Evolutionary conservation across 768 basidiomycete genomes (phyloP).

Genomic region (Leccinum truebloodii): DNA sequence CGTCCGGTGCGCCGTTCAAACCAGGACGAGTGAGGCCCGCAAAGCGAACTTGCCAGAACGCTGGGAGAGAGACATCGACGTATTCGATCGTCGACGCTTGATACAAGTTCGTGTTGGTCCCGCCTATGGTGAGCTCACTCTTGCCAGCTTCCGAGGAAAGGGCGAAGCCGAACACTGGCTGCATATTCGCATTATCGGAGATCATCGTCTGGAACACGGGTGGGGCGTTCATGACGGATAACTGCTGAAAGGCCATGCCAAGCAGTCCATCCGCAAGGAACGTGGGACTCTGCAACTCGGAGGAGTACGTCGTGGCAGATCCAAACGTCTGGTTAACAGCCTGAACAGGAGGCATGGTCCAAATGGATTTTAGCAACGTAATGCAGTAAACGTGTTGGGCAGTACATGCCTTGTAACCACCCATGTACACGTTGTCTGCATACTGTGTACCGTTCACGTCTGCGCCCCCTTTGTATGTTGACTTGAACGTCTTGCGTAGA

Average conservation of each 20-base stretch:
- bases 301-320: conserved; percentile 41
- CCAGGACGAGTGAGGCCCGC: conserved; percentile 31
- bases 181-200: conserved; percentile 32
- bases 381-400: conserved; percentile 17
- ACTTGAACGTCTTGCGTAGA: conserved; percentile 28
- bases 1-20: conserved; percentile 17
- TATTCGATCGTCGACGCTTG: conserved; percentile 44
- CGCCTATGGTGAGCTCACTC: conserved; percentile 60
- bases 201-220: conserved; percentile 50
- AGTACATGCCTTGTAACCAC: conserved; percentile 32
- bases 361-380: conserved; percentile 3
- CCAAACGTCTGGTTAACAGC: conserved; percentile 45
- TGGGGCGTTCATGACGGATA: conserved; percentile 37
- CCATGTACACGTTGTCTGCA: conserved; percentile 45
- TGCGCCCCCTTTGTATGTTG: conserved; percentile 42
- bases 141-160: conserved; percentile 39
- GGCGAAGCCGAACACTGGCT: conserved; percentile 50
- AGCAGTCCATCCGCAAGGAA: conserved; percentile 44
- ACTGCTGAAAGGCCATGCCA: conserved; percentile 42
- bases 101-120: conserved; percentile 47
- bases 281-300: conserved; percentile 23
- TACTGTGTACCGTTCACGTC: conserved; percentile 40
- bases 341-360: conserved; percentile 11
- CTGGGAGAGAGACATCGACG: conserved; percentile 29
- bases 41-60: conserved; percentile 41